These are phyloP conservation scores for Botrytis deweyae DNA, from an alignment of 2,329 filamentous ascomycete species.

Conservation along the genomic window DNA sequence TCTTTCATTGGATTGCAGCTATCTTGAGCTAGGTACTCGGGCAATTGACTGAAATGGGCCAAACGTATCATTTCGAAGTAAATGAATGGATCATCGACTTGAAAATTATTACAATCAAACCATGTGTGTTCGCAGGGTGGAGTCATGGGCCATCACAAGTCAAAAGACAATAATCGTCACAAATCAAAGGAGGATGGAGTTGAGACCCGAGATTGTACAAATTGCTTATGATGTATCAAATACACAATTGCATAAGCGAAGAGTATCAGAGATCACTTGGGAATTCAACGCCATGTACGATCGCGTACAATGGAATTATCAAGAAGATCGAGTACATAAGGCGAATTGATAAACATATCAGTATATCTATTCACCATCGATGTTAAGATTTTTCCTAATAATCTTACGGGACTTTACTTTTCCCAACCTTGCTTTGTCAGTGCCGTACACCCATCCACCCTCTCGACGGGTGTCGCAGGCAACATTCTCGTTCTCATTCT, in stretches of 20 bases:
- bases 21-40: conserved; percentile 22
- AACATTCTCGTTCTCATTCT: neutral
- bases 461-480: neutral
- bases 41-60: conserved; percentile 23
- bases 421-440: neutral
- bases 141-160: conserved; percentile 17
- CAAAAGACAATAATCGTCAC: conserved; percentile 19
- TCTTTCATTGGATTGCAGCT: conserved; percentile 8
- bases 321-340: neutral
- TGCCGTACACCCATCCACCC: no score
- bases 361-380: neutral
- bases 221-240: neutral
- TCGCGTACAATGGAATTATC: conserved; percentile 17
- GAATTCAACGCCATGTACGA: conserved; percentile 24
- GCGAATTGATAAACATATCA: neutral
- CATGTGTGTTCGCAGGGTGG: neutral
- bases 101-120: conserved; percentile 9
- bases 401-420: no score
- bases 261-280: conserved; percentile 16
- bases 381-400: no score
- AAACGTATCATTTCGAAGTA: conserved; percentile 21
- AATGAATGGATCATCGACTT: conserved; percentile 23
- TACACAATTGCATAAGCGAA: neutral
- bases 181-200: conserved; percentile 20
- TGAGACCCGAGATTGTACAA: neutral